Evolutionary conservation across 2,329 filamentous ascomycete genomes (phyloP).

Genomic region (Exophiala viscosa): DNA sequence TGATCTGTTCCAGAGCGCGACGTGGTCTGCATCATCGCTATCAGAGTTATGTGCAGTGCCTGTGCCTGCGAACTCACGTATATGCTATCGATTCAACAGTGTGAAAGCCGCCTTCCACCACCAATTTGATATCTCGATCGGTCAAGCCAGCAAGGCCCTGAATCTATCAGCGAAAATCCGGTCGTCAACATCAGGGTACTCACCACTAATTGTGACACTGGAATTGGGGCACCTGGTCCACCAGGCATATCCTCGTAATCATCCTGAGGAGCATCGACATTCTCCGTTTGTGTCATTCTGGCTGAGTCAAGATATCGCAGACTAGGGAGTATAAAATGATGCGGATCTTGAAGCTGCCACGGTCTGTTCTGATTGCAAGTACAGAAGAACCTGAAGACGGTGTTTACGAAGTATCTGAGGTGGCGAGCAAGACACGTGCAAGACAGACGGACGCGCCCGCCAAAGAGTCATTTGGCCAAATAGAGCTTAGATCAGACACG

Average conservation of each 20-base stretch:
- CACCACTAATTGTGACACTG: slow-evolving; percentile 81
- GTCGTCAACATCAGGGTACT: slow-evolving; percentile 26
- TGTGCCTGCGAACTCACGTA: slow-evolving; percentile 54
- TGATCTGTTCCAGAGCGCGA: slow-evolving; percentile 85
- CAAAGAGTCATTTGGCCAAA: no score
- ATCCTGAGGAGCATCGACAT: slow-evolving; percentile 21
- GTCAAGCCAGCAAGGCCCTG: slow-evolving; percentile 85
- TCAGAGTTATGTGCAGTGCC: not conserved
- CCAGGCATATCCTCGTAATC: slow-evolving; percentile 65
- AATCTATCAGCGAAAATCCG: slow-evolving; percentile 10
- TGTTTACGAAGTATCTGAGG: not conserved
- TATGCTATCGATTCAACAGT: slow-evolving; percentile 96
- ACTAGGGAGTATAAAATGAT: not conserved
- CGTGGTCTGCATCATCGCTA: slow-evolving; percentile 50
- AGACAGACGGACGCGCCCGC: no score
- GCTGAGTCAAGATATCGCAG: not conserved
- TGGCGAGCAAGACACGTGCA: not conserved
- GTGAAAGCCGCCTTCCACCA: slow-evolving; percentile 88
- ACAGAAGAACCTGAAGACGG: no score
- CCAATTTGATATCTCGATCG: slow-evolving; percentile 90
- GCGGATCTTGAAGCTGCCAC: not conserved
- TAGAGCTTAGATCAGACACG: no score
- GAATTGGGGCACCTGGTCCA: slow-evolving; percentile 90
- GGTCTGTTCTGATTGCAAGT: no score
- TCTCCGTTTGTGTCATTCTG: slow-evolving; percentile 27